phyloP scores from a whole-genome alignment of 371 early-diverging fungal genomes.

The Catenaria anguillulae region DNA sequence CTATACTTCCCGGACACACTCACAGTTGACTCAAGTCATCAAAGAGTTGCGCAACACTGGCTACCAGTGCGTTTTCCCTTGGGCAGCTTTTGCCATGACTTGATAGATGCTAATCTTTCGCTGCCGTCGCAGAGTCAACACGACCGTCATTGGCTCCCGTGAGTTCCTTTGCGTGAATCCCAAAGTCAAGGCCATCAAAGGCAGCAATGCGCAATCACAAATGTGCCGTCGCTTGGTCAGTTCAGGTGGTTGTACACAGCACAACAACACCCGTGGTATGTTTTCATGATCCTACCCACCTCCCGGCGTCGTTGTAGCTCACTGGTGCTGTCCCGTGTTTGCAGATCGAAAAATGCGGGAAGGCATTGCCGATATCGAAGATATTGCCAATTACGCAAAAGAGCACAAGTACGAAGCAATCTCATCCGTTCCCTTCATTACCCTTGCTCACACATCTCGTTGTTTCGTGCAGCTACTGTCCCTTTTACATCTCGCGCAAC shows the following conservation, averaged over 20 bases:
- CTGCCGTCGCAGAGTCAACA: conserved; percentile 12
- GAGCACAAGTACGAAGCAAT: conserved; percentile 6
- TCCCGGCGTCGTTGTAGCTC: too few relatives aligned
- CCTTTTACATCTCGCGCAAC: conserved; percentile 62
- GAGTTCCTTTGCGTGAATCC: conserved; percentile 23
- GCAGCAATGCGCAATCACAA: conserved; percentile 10
- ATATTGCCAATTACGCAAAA: conserved; percentile 36
- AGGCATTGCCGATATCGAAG: conserved; percentile 54
- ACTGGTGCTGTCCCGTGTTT: too few relatives aligned
- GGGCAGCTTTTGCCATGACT: conserved; percentile 15
- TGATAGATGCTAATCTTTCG: conserved; percentile 14
- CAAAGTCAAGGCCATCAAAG: conserved; percentile 8
- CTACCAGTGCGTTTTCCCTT: conserved; percentile 14
- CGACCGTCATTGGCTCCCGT: conserved; percentile 17
- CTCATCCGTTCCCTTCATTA: too few relatives aligned
- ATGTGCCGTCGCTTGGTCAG: conserved; percentile 6
- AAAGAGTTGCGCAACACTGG: conserved; percentile 31
- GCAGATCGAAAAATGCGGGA: too few relatives aligned
- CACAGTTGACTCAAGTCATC: conserved; percentile 47
- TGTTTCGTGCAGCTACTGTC: conserved; percentile 47
- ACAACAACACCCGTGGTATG: neutral
- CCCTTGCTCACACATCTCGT: too few relatives aligned
- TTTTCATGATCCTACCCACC: too few relatives aligned
- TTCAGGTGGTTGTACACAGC: neutral
- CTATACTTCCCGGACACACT: conserved; percentile 47